phyloP scores from a whole-genome alignment of 129 eudicot genomes.

The Solidago caesia region DNA sequence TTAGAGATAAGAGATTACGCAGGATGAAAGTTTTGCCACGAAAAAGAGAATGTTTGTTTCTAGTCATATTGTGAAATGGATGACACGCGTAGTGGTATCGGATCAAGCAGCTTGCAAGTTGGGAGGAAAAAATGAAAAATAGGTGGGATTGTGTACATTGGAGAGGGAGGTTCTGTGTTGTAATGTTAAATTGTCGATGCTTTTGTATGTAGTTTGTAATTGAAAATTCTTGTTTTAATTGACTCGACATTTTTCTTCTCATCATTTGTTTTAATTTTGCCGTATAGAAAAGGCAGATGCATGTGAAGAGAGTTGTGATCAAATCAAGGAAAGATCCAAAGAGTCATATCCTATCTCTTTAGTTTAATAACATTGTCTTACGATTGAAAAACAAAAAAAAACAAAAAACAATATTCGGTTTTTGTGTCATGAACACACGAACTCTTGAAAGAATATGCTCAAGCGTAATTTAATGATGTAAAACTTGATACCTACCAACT shows the following conservation, averaged over 20 bases:
- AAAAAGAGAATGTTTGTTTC: constrained; percentile 8
- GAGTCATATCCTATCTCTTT: too few species aligned
- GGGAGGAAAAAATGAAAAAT: background rate
- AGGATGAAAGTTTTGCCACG: constrained; percentile 29
- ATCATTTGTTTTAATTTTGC: background rate
- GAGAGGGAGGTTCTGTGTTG: constrained; percentile 36
- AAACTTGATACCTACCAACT: too few species aligned
- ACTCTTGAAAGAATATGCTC: too few species aligned
- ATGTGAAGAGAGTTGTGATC: background rate
- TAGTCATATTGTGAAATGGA: constrained; percentile 21
- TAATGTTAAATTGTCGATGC: constrained; percentile 28
- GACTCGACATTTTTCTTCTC: constrained; percentile 1
- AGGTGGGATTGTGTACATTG: constrained; percentile 40
- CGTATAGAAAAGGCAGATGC: background rate
- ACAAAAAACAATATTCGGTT: too few species aligned
- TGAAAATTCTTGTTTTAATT: constrained; percentile 30
- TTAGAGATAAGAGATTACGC: constrained; percentile 11
- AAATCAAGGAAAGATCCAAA: too few species aligned
- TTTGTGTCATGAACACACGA: too few species aligned
- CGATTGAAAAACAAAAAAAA: too few species aligned
- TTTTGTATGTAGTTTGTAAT: constrained; percentile 40
- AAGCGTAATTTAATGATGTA: too few species aligned
- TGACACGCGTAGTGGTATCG: constrained; percentile 9
- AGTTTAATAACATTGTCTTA: too few species aligned
- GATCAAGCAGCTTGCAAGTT: constrained; percentile 16